Percentiles rank a stretch among this genome's conserved stretches.
These are phyloP conservation scores for Penicillium sp. DNA, from an alignment of 2,329 filamentous ascomycete species.

Conservation along the genomic window DNA sequence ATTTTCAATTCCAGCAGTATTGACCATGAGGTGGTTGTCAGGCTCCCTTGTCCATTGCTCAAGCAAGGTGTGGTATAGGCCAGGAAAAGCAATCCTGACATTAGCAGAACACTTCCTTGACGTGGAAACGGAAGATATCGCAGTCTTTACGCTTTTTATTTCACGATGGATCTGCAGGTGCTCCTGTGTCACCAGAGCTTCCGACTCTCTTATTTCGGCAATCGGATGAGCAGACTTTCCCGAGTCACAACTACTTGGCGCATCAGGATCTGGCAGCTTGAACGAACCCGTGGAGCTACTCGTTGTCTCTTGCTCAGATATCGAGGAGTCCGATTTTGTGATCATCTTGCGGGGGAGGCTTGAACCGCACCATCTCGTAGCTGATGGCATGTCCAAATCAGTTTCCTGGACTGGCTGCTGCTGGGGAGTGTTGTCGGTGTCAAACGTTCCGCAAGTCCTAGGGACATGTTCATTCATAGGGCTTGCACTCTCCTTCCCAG, in stretches of 20 bases:
- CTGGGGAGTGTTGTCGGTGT: background rate
- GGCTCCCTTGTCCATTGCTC: conserved; percentile 14
- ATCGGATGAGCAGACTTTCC: background rate
- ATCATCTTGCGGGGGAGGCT: background rate
- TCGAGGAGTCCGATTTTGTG: background rate
- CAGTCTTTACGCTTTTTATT: background rate
- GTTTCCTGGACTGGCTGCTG: background rate
- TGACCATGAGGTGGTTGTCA: background rate
- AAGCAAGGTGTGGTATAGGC: conserved; percentile 15
- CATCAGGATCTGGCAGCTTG: background rate
- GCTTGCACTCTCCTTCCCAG: background rate
- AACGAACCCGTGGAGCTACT: background rate
- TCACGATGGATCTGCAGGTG: background rate
- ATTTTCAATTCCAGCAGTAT: background rate
- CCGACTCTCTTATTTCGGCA: background rate
- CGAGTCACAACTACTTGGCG: conserved; percentile 4
- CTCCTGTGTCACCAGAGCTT: conserved; percentile 7
- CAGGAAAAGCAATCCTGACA: conserved; percentile 19
- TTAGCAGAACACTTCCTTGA: conserved; percentile 11
- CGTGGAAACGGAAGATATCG: background rate
- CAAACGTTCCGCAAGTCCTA: background rate
- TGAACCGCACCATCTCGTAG: background rate
- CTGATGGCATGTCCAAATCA: background rate
- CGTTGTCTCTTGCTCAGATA: background rate
- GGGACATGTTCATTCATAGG: background rate